Evolutionary conservation across 73 alveolate species (phyloP).

Genomic region (Paramecium octaurelia): DNA sequence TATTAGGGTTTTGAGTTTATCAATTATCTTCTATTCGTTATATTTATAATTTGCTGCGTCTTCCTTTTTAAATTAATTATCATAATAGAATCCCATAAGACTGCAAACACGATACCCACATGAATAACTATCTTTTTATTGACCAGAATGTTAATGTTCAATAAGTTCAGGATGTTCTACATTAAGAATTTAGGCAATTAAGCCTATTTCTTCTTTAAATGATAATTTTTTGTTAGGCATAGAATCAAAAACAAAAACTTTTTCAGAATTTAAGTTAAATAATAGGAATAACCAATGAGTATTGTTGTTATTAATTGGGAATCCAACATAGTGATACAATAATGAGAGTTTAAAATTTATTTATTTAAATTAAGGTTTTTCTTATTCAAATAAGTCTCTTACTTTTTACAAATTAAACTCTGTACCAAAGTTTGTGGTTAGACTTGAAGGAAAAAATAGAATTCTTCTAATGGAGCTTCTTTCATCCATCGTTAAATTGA

Average conservation of each 20-base stretch:
- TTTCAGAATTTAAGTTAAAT: not conserved
- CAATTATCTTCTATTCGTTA: not conserved
- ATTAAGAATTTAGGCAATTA: not conserved
- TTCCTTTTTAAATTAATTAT: not conserved
- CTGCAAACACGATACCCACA: not conserved
- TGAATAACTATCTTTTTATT: not conserved
- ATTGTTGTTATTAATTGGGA: not conserved
- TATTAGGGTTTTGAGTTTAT: not conserved
- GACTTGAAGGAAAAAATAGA: not conserved
- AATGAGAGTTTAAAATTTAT: not conserved
- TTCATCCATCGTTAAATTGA: not conserved
- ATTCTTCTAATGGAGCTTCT: not conserved
- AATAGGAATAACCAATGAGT: not conserved
- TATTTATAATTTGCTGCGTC: not conserved
- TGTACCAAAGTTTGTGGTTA: not conserved
- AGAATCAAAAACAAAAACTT: not conserved
- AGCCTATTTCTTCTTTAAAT: not conserved
- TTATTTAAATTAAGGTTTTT: not conserved
- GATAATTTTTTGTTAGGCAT: not conserved
- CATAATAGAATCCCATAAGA: not conserved
- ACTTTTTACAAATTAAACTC: not conserved
- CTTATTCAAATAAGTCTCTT: not conserved
- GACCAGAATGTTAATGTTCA: not conserved
- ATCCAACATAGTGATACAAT: not conserved
- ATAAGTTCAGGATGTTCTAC: not conserved